These are phyloP conservation scores for Lablab purpureus DNA, from an alignment of 306 rosid species.

Conservation along the genomic window DNA sequence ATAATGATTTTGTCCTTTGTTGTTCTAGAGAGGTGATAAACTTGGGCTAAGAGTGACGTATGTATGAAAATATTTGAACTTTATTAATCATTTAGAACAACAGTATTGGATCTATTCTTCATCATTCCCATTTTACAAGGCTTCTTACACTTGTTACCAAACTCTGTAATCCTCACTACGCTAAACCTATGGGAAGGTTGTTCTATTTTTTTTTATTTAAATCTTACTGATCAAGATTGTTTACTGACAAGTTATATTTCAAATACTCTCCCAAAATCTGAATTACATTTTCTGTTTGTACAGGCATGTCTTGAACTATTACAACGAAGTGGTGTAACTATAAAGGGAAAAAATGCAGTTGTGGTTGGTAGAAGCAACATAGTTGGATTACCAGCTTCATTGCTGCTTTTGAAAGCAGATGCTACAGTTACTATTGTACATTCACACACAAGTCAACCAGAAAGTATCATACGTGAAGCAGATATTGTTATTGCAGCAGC, in stretches of 20 bases:
- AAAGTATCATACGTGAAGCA: constrained; percentile 73
- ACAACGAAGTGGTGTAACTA: constrained; percentile 72
- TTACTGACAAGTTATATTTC: neutral
- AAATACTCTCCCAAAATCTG: constrained; percentile 11
- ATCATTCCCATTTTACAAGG: no score
- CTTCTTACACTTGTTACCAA: neutral
- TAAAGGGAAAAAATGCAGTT: constrained; percentile 85
- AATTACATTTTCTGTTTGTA: constrained; percentile 9
- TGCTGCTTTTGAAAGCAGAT: constrained; percentile 88
- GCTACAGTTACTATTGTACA: constrained; percentile 86
- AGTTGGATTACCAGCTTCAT: constrained; percentile 87
- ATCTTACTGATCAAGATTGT: constrained; percentile 33
- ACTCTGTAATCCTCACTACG: neutral
- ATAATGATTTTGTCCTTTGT: neutral
- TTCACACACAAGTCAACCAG: constrained; percentile 73
- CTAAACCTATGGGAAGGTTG: constrained; percentile 21
- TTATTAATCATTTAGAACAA: neutral
- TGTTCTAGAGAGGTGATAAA: constrained; percentile 32
- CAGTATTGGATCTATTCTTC: neutral
- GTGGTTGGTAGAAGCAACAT: constrained; percentile 98
- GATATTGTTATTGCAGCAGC: constrained; percentile 96
- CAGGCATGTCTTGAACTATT: constrained; percentile 95
- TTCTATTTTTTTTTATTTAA: constrained; percentile 13
- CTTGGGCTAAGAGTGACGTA: neutral
- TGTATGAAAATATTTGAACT: neutral